Evolutionary conservation across 805 yeast species (phyloP).

Genomic region (Starmerella vaccinii): DNA sequence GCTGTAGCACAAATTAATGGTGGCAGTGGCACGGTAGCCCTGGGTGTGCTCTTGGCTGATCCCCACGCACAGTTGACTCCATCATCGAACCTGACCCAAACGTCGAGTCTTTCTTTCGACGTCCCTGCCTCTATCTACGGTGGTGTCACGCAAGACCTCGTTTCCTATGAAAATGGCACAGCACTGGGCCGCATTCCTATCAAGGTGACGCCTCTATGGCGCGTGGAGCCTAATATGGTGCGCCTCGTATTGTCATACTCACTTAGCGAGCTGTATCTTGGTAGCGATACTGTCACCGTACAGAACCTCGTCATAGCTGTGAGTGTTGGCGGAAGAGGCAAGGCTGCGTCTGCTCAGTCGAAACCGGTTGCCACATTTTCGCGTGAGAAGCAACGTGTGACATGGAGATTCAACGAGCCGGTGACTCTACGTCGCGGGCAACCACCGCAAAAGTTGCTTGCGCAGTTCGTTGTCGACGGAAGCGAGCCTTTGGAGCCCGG

Average conservation of each 20-base stretch:
- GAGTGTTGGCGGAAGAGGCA: conserved; percentile 40
- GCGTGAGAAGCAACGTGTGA: conserved; percentile 72
- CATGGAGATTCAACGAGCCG: conserved; percentile 57
- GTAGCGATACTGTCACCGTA: conserved; percentile 36
- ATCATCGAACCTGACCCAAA: conserved; percentile 16
- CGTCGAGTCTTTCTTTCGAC: conserved; percentile 21
- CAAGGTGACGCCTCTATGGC: conserved; percentile 74
- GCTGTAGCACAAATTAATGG: conserved; percentile 40
- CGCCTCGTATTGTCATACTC: conserved; percentile 68
- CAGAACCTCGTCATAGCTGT: conserved; percentile 55
- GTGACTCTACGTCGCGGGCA: conserved; percentile 32
- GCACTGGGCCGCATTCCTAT: conserved; percentile 48
- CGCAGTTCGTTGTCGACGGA: conserved; percentile 72
- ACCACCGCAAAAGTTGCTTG: conserved; percentile 61
- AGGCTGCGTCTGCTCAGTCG: conserved; percentile 61
- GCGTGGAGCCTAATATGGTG: conserved; percentile 73
- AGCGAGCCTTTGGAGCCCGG: conserved; percentile 53
- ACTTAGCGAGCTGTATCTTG: conserved; percentile 41
- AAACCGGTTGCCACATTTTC: conserved; percentile 89
- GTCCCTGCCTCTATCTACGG: conserved; percentile 35
- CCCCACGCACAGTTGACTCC: conserved; percentile 23
- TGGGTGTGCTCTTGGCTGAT: conserved; percentile 21
- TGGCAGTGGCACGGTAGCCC: conserved; percentile 8
- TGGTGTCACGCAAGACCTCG: conserved; percentile 40
- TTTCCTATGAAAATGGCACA: conserved; percentile 52